phyloP scores from a whole-genome alignment of 2,329 filamentous ascomycete genomes.

The Capronia coronata region DNA sequence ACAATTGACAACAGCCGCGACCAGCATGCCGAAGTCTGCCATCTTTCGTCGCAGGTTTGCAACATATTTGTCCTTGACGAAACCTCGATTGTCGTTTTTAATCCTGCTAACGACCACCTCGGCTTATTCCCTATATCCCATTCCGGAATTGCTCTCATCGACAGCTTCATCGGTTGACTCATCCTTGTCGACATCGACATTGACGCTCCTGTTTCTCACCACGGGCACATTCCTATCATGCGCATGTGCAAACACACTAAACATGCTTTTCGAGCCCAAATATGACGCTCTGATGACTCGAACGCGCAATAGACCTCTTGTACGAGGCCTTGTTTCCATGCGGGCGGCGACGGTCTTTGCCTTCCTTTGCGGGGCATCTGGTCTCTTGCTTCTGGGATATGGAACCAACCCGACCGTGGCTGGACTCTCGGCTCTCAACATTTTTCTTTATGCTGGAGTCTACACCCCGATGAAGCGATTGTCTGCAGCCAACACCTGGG shows the following conservation, averaged over 20 bases:
- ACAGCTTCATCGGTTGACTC: conserved; percentile 68
- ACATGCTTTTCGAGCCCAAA: conserved; percentile 91
- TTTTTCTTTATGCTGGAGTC: conserved; percentile 78
- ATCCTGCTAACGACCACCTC: conserved; percentile 87
- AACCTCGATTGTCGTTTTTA: conserved; percentile 85
- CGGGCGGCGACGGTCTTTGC: conserved; percentile 73
- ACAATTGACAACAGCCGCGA: conserved; percentile 52
- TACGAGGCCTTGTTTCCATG: conserved; percentile 68
- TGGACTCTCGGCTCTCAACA: conserved; percentile 76
- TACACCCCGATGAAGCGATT: conserved; percentile 92
- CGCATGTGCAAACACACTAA: conserved; percentile 88
- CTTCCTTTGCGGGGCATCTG: conserved; percentile 60
- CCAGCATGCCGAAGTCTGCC: conserved; percentile 47
- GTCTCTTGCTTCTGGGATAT: conserved; percentile 68
- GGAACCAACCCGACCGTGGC: conserved; percentile 94
- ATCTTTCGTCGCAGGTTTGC: conserved; percentile 63
- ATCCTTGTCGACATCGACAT: conserved; percentile 66
- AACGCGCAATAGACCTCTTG: conserved; percentile 85
- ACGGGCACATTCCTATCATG: conserved; percentile 79
- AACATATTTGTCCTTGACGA: conserved; percentile 84
- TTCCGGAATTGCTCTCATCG: conserved; percentile 74
- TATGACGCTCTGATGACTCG: conserved; percentile 90
- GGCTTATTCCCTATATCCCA: conserved; percentile 86
- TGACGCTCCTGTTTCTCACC: conserved; percentile 89
- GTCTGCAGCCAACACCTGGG: conserved; percentile 85